Evolutionary conservation across 352 stramenopile species (phyloP).

Genomic region (Pythium grandisporangium): DNA sequence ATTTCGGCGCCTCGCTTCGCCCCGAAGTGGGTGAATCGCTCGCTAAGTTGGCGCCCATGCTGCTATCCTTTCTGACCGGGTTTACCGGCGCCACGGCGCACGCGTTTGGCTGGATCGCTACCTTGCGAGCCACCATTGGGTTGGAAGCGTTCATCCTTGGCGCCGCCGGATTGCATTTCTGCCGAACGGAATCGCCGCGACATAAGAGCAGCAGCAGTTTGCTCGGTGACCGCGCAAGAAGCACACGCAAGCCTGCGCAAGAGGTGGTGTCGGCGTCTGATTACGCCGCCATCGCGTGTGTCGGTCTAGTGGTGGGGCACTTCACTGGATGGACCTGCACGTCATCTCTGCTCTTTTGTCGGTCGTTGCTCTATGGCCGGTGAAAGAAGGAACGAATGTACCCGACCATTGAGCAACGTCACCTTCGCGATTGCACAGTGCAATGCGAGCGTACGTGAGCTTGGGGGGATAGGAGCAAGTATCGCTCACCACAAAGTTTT

Average conservation of each 20-base stretch:
- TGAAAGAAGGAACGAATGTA: no score
- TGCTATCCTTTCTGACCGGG: slow-evolving; percentile 49
- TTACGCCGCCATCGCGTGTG: slow-evolving; percentile 52
- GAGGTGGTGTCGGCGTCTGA: slow-evolving; percentile 62
- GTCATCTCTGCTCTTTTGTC: slow-evolving; percentile 43
- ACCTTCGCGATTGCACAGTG: no score
- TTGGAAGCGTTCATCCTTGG: slow-evolving; percentile 43
- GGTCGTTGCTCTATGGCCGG: slow-evolving; percentile 35
- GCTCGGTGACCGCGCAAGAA: slow-evolving; percentile 7
- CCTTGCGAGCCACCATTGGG: slow-evolving; percentile 12
- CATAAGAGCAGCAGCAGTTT: no score
- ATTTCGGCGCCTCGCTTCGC: slow-evolving; percentile 54
- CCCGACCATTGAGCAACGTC: no score
- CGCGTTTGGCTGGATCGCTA: slow-evolving; percentile 22
- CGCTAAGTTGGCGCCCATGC: slow-evolving; percentile 43
- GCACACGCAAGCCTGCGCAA: slow-evolving; percentile 10
- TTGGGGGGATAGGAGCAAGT: no score
- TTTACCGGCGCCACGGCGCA: slow-evolving; percentile 37
- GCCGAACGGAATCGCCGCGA: no score
- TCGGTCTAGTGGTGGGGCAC: slow-evolving; percentile 51
- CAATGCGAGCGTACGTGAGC: no score
- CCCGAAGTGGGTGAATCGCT: slow-evolving; percentile 57
- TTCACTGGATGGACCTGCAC: slow-evolving; percentile 45
- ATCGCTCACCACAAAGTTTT: no score
- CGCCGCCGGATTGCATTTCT: slow-evolving; percentile 54